Conservation (phyloP, 768 basidiomycete species). For the Lactarius akahatsu region DNA sequence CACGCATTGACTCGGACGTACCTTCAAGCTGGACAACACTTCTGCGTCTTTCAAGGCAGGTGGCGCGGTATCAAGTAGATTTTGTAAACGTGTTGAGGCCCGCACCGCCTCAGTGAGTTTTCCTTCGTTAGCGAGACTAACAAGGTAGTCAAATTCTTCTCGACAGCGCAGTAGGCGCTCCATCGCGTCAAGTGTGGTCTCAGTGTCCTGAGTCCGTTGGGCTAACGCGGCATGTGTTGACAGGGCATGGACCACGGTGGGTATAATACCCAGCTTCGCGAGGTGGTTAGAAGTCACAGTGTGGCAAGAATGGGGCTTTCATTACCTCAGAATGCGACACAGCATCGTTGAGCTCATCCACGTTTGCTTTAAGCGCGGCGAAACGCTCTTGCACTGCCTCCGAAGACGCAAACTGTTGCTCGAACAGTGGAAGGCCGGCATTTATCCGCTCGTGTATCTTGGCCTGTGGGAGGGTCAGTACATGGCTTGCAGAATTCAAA, state of each 20-base stretch:
- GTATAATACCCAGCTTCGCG: conserved; percentile 64
- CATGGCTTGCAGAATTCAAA: conserved; percentile 6
- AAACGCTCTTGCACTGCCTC: conserved; percentile 63
- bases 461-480: conserved; percentile 40
- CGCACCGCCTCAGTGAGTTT: conserved; percentile 62
- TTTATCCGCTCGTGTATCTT: conserved; percentile 74
- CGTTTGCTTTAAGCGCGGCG: conserved; percentile 49
- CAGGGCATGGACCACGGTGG: conserved; percentile 54
- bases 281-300: conserved; percentile 26
- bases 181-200: conserved; percentile 50
- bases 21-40: conserved; percentile 59
- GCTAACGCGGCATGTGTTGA: conserved; percentile 60
- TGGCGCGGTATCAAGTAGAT: conserved; percentile 49
- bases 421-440: conserved; percentile 59
- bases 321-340: conserved; percentile 63
- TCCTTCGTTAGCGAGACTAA: conserved; percentile 51
- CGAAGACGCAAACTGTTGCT: conserved; percentile 60
- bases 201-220: conserved; percentile 59
- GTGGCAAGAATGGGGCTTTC: conserved; percentile 11
- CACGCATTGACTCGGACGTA: conserved; percentile 37
- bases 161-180: conserved; percentile 56
- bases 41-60: conserved; percentile 49
- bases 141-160: conserved; percentile 45
- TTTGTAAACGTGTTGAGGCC: conserved; percentile 44
- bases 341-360: conserved; percentile 49